These are phyloP conservation scores for Creolimax fragrantissima DNA, from an alignment of 78 protist genomes.

Conservation along the genomic window DNA sequence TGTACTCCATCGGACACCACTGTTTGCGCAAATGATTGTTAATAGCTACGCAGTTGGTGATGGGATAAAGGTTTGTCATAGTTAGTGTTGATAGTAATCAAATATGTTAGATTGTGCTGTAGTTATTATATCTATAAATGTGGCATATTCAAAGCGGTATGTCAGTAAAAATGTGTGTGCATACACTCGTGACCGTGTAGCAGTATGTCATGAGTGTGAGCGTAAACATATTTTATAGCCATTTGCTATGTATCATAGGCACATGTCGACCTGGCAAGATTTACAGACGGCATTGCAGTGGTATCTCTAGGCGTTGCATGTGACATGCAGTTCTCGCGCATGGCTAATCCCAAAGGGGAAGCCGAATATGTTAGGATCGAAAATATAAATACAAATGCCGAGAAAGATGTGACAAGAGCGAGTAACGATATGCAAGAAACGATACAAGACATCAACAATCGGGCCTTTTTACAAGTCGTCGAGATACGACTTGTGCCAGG, in stretches of 20 bases:
- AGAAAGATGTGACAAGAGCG: too few relatives aligned
- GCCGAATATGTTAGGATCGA: background rate
- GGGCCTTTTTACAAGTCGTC: background rate
- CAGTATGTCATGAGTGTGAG: too few relatives aligned
- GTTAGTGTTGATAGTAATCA: background rate
- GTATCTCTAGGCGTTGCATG: background rate
- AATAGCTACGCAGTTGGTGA: background rate
- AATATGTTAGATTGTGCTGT: too few relatives aligned
- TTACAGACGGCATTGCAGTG: constrained; percentile 5
- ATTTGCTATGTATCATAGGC: too few relatives aligned
- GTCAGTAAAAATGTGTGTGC: too few relatives aligned
- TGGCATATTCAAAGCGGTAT: too few relatives aligned
- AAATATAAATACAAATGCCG: background rate
- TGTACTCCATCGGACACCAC: background rate
- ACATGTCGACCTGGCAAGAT: background rate
- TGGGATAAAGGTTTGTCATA: background rate
- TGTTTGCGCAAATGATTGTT: constrained; percentile 9
- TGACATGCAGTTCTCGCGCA: background rate
- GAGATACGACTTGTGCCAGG: background rate
- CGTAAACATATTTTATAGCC: too few relatives aligned
- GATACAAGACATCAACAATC: background rate
- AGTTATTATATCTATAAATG: too few relatives aligned
- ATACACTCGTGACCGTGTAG: too few relatives aligned
- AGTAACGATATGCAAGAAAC: too few relatives aligned
- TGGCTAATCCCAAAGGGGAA: background rate